Base-by-base conservation (phyloP, 140 eudicot species). In the Eryngium alpinum region DNA sequence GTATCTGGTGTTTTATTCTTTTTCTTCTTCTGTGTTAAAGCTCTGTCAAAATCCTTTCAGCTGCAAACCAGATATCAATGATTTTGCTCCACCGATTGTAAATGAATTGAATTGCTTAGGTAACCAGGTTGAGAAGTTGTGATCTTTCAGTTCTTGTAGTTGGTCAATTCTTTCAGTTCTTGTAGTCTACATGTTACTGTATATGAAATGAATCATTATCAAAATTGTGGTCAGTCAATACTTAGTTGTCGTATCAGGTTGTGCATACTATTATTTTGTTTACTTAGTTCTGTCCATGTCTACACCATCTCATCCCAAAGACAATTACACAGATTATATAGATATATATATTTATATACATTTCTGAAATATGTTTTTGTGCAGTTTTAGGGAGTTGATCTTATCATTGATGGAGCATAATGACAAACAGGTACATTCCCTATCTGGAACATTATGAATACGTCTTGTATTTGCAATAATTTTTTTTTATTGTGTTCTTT, bases 361-460 rank as follows among this genome's bases (percentile, higher is more conserved):
- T 6, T 69, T 16, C 33, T 70, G 46, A 70, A 32, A 15, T 70
- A n/a, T 32, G 24, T 70, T 15, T 70, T 70, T 5, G 43, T 85
- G 87, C 98, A 94, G 98, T 88, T 89, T 94, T 67, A 90, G 88
- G 89, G 97, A 90, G 73, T 94, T 97, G 49, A 90, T 94, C 62
- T 85, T 94, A 89, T 72, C 86, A 44, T 83, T 94, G 83, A 94
- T 97, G 29, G 97, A 94, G 83, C 98, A 94, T 84, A 80, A 71
- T 19, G 94, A 94, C 94, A 92, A 83, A 77, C 90, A 94, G 98
- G 98, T 94, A 77, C 60, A 33, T 9, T 62, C 34, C 49, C 25
- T 29, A 16, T 70, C 49, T 32, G 25, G 49, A 70, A 70, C 31
- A 14, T 70, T 9, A 70, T 31, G 75, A 28, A 10, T 69, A 31